Evolutionary conservation across 2,329 filamentous ascomycete species (phyloP).

Genomic region (Pseudogymnoascus sp.): DNA sequence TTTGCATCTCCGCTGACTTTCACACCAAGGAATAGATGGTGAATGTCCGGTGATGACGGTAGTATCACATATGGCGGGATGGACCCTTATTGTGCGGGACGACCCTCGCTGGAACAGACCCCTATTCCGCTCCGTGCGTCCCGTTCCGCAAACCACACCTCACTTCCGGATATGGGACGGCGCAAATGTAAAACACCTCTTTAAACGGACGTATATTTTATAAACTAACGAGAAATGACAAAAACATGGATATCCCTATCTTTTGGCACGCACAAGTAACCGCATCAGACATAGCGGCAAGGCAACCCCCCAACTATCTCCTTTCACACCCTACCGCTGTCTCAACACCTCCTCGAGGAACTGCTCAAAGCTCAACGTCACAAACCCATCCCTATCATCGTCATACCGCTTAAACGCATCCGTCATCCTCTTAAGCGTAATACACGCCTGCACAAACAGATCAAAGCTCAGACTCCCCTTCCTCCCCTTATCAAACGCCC

Average conservation of each 20-base stretch:
- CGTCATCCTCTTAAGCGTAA: constrained; percentile 95
- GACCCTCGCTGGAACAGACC: background rate
- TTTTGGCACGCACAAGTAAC: background rate
- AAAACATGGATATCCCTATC: constrained; percentile 1
- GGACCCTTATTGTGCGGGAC: background rate
- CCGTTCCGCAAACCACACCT: background rate
- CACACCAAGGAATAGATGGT: background rate
- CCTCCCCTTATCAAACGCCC: constrained; percentile 73
- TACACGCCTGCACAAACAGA: constrained; percentile 94
- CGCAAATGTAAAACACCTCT: background rate
- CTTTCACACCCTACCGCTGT: constrained; percentile 38
- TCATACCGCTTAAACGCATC: constrained; percentile 99
- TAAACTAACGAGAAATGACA: background rate
- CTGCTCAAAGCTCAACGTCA: constrained; percentile 74
- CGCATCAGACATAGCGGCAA: background rate
- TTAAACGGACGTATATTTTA: background rate
- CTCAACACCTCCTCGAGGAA: constrained; percentile 63
- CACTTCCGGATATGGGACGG: background rate
- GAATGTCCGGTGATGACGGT: background rate
- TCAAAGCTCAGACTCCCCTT: constrained; percentile 80
- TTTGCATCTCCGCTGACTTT: too few species aligned
- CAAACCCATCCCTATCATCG: constrained; percentile 89
- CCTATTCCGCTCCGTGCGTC: background rate
- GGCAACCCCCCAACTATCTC: background rate
- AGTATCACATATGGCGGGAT: background rate